Evolutionary conservation across 257 asterid genomes (phyloP).

Genomic region (Plantago elongata): DNA sequence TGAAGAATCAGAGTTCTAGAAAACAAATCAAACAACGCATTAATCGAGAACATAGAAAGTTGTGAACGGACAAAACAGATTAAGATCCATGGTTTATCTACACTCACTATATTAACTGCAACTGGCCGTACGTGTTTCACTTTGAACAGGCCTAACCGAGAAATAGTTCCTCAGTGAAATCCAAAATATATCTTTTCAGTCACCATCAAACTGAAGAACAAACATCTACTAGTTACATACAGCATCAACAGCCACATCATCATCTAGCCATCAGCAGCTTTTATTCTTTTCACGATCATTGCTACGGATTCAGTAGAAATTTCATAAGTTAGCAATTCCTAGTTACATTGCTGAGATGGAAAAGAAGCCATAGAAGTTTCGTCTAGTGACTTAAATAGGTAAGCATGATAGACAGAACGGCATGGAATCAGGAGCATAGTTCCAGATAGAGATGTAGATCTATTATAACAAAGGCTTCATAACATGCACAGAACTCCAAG

Average conservation of each 20-base stretch:
- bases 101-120: neutral
- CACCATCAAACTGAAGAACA: slow-evolving; percentile 19
- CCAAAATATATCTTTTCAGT: slow-evolving; percentile 12
- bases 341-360: slow-evolving; percentile 5
- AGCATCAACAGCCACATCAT: slow-evolving; percentile 26
- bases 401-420: neutral
- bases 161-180: slow-evolving; percentile 1
- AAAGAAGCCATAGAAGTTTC: neutral
- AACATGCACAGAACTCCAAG: neutral
- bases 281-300: slow-evolving; percentile 25
- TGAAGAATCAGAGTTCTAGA: neutral
- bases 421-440: neutral
- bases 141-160: slow-evolving; percentile 14
- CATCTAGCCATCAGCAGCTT: slow-evolving; percentile 20
- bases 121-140: neutral
- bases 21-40: slow-evolving; percentile 1
- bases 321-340: slow-evolving; percentile 16
- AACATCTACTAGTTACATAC: slow-evolving; percentile 16
- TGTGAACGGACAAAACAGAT: neutral
- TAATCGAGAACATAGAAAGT: neutral
- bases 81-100: neutral
- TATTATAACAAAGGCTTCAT: neutral
- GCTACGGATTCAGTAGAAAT: slow-evolving; percentile 21
- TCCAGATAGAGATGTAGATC: neutral
- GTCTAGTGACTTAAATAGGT: neutral